Evolutionary conservation across 495 filamentous ascomycete genomes (phyloP).

Genomic region (Penicillium daleae): DNA sequence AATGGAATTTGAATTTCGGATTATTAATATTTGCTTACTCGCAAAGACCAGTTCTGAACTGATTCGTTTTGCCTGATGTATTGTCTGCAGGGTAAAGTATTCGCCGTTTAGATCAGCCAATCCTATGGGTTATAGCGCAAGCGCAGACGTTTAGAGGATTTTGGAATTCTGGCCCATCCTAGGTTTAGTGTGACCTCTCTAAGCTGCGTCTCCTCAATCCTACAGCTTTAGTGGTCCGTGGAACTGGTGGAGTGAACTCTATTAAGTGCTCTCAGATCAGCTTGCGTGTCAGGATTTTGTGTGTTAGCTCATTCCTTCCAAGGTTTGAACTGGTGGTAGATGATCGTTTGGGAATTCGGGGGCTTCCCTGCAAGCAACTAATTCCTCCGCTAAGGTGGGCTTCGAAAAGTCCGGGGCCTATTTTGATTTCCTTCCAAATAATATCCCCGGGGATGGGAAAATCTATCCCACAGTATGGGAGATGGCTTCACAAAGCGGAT

Average conservation of each 20-base stretch:
- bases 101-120: background rate
- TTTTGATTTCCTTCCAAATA: background rate
- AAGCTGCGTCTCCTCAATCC: too few relatives aligned
- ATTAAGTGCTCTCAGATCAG: background rate
- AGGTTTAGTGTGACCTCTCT: too few relatives aligned
- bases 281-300: background rate
- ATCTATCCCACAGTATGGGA: background rate
- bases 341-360: background rate
- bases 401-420: background rate
- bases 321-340: background rate
- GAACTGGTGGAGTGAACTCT: background rate
- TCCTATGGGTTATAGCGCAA: too few relatives aligned
- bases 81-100: too few relatives aligned
- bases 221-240: too few relatives aligned
- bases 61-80: too few relatives aligned
- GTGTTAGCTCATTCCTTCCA: too few relatives aligned
- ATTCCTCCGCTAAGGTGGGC: constrained; percentile 8
- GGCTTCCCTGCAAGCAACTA: background rate
- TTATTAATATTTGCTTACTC: background rate
- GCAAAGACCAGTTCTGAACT: too few relatives aligned
- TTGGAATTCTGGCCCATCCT: too few relatives aligned
- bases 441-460: background rate
- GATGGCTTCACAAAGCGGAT: background rate
- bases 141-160: too few relatives aligned
- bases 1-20: background rate